phyloP scores from a whole-genome alignment of 2,329 filamentous ascomycete species.

The Fusarium marasasianum region DNA sequence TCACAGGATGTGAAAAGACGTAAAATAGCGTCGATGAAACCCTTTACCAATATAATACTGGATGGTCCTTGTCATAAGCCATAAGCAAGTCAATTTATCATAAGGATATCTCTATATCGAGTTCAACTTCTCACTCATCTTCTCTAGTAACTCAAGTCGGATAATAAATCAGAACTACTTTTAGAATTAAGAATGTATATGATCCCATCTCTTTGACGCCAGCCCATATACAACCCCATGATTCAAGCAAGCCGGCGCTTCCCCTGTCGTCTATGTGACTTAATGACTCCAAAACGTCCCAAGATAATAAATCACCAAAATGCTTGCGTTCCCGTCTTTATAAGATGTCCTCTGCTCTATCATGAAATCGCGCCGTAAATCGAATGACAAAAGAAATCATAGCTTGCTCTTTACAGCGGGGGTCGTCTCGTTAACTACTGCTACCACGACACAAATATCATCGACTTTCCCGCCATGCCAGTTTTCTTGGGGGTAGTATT shows the following conservation, averaged over 20 bases:
- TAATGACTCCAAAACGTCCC: slow-evolving; percentile 41
- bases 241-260: slow-evolving; percentile 26
- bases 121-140: background rate
- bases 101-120: background rate
- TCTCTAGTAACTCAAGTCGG: background rate
- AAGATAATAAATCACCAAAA: slow-evolving; percentile 32
- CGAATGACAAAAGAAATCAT: slow-evolving; percentile 33
- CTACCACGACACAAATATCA: slow-evolving; percentile 89
- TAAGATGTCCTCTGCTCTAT: slow-evolving; percentile 38
- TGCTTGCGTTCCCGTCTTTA: slow-evolving; percentile 43
- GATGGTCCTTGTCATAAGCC: no score
- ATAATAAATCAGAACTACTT: background rate
- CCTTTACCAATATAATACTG: no score
- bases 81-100: background rate
- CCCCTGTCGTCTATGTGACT: slow-evolving; percentile 29
- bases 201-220: slow-evolving; percentile 31
- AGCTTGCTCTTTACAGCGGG: slow-evolving; percentile 47
- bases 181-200: slow-evolving; percentile 32
- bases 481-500: slow-evolving; percentile 83
- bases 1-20: background rate
- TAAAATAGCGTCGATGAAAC: background rate
- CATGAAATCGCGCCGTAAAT: slow-evolving; percentile 34
- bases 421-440: slow-evolving; percentile 75
- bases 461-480: slow-evolving; percentile 95
- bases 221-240: slow-evolving; percentile 30